A percentile compares a stretch with the other conserved stretches of the same genome.
Conservation (phyloP, 1,284 basidiomycete genomes). For the Xerocomus minutiporus region DNA sequence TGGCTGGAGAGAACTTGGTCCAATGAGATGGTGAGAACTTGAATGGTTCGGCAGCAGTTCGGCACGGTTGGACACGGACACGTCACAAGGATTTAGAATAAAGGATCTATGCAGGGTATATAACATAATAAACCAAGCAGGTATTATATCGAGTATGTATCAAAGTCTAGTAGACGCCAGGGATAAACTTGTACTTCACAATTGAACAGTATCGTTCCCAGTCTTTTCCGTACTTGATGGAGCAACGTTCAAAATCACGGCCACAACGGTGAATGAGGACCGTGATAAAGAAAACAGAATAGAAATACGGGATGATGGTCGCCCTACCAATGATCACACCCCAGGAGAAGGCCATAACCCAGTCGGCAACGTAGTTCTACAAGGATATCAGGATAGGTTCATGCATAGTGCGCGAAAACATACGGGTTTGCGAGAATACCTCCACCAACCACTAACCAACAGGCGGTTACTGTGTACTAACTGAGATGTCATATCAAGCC, state of each 20-base stretch:
- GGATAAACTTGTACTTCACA: slow-evolving; percentile 89
- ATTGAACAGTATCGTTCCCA: slow-evolving; percentile 87
- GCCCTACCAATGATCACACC: slow-evolving; percentile 80
- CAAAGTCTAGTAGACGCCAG: slow-evolving; percentile 53
- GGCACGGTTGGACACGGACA: slow-evolving; percentile 3
- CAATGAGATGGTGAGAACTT: slow-evolving; percentile 26
- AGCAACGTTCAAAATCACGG: slow-evolving; percentile 91
- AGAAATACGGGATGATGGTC: slow-evolving; percentile 91
- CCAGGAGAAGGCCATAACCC: slow-evolving; percentile 88
- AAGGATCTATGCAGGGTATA: neutral
- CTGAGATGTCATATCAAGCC: slow-evolving; percentile 5
- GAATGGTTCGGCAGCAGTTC: slow-evolving; percentile 1
- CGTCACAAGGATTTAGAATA: neutral
- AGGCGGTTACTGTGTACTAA: slow-evolving; percentile 63
- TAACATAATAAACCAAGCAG: slow-evolving; percentile 1
- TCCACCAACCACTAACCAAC: slow-evolving; percentile 86
- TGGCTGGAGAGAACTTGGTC: slow-evolving; percentile 1
- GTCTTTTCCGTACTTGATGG: slow-evolving; percentile 91
- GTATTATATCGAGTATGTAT: slow-evolving; percentile 12
- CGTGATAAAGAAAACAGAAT: slow-evolving; percentile 88
- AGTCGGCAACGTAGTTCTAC: slow-evolving; percentile 84
- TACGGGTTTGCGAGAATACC: slow-evolving; percentile 84
- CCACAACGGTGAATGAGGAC: slow-evolving; percentile 86
- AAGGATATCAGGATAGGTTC: slow-evolving; percentile 3
- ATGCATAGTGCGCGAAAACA: slow-evolving; percentile 22